Evolutionary conservation across 1,284 basidiomycete species (phyloP), one percentile per base, ranked within the genome.

Genomic region (Ceraceosorus bombacis): DNA sequence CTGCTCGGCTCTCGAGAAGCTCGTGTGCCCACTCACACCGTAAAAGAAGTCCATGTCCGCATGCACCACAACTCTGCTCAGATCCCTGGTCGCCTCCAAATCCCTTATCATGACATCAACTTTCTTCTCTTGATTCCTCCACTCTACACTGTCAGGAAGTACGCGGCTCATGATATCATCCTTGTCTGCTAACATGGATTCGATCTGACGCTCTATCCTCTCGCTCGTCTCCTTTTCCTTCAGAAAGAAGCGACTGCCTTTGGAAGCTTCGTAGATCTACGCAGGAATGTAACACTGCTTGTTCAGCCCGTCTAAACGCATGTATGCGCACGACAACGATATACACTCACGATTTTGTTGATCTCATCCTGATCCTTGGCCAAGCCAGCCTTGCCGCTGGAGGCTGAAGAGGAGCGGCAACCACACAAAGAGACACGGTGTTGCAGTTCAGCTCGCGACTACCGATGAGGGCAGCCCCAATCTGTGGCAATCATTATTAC

Each of bases 181-280:
- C 12, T 67, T 59, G 5, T 64, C 58, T 36, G 58, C 64, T 0
- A 72, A 65, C 17, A 75, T 52, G 8, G 58, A 83, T 49, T 82
- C 77, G 61, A 91, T 89, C 54, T 85, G 81, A 58, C 84, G 82
- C 1, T 88, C 89, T 41, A 90, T 78, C 55, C 89, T 86, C 63
- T 85, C 87, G 76, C 90, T 88, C 74, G 87, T 89, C 68, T 83
- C 82, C 76, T 88, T 88, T 80, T 91, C 88, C 68, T 90, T 88
- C 85, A 89, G 70, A 50, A 77, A 78, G 50, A 67, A 78, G 55
- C 73, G 74, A 58, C 66, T 67, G 7, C 76, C 76, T 52, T 71
- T 69, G 48, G 74, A 76, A 10, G 70, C 74, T 40, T 73, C 58
- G 59, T 70, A 72, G 54, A 76, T 76, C 27, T 27, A 27, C 1